These are phyloP conservation scores for Macadamia integrifolia DNA, from an alignment of 164 flowering plant species.

Conservation along the genomic window DNA sequence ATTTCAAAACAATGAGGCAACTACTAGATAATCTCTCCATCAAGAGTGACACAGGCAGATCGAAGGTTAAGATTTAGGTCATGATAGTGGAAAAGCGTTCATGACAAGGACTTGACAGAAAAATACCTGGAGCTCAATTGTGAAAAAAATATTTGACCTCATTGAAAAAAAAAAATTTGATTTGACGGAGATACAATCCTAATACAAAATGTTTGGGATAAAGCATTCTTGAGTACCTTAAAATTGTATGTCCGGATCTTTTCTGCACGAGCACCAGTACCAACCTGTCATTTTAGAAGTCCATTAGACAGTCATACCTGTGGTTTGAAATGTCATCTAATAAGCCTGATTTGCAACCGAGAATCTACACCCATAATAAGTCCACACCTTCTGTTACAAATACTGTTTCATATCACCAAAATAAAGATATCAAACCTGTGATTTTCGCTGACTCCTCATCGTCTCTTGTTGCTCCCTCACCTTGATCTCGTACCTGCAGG, in stretches of 20 bases:
- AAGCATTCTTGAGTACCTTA: conserved; percentile 45
- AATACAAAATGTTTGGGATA: neutral
- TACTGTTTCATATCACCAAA: neutral
- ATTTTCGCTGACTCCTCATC: conserved; percentile 66
- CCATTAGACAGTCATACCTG: neutral
- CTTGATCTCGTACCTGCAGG: conserved; percentile 84
- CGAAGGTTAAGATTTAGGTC: neutral
- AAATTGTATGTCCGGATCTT: conserved; percentile 94
- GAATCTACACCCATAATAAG: too few species aligned
- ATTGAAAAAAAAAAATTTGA: neutral
- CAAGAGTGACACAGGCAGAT: neutral
- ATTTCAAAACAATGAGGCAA: neutral
- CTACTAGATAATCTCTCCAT: neutral
- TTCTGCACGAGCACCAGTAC: conserved; percentile 93
- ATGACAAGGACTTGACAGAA: too few species aligned
- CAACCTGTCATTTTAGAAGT: conserved; percentile 51
- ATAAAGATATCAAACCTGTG: conserved; percentile 51
- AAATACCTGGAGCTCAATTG: too few species aligned
- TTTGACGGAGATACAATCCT: neutral
- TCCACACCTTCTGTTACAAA: neutral
- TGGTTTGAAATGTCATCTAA: neutral
- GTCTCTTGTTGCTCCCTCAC: conserved; percentile 82
- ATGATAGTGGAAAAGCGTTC: too few species aligned
- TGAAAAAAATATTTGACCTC: neutral
- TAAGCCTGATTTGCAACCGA: too few species aligned